Percentiles rank a stretch among this genome's conserved stretches.
Conservation (phyloP, 345 rosid genomes). For the Pugionium cornutum region DNA sequence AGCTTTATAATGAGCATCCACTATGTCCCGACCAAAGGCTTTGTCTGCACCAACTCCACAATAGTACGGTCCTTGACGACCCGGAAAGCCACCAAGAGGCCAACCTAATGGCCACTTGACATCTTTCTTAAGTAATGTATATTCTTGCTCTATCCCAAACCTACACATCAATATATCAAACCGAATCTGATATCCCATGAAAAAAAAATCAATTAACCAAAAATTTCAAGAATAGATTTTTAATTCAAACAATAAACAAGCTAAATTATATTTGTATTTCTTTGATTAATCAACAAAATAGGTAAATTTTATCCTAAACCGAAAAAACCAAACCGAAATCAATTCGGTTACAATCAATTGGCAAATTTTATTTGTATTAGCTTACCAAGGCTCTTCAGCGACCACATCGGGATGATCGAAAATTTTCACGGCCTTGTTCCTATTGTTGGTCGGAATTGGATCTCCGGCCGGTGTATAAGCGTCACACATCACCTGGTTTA, state of each 20-base stretch:
- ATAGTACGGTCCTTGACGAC: conserved; percentile 99
- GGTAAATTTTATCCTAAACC: not conserved
- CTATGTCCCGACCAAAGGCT: conserved; percentile 91
- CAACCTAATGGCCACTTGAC: conserved; percentile 97
- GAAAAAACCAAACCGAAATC: not conserved
- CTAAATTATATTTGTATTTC: not conserved
- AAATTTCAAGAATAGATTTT: no score
- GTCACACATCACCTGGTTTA: conserved; percentile 77
- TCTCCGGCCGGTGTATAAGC: conserved; percentile 84
- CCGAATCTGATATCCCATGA: no score
- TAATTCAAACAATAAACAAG: not conserved
- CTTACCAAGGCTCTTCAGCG: conserved; percentile 79
- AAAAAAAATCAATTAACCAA: not conserved
- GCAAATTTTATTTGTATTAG: not conserved
- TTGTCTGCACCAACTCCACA: conserved; percentile 96
- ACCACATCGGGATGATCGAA: conserved; percentile 64
- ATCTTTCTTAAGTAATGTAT: conserved; percentile 77
- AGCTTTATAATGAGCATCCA: conserved; percentile 96
- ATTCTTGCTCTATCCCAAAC: conserved; percentile 98
- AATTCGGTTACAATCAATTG: not conserved
- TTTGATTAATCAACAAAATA: not conserved
- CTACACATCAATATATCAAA: conserved; percentile 37
- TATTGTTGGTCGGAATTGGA: conserved; percentile 95
- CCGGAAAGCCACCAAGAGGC: conserved; percentile 96
- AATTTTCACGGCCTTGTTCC: conserved; percentile 73